Conservation (phyloP, 73 alveolate species). For the Durusdinium trenchii region DNA sequence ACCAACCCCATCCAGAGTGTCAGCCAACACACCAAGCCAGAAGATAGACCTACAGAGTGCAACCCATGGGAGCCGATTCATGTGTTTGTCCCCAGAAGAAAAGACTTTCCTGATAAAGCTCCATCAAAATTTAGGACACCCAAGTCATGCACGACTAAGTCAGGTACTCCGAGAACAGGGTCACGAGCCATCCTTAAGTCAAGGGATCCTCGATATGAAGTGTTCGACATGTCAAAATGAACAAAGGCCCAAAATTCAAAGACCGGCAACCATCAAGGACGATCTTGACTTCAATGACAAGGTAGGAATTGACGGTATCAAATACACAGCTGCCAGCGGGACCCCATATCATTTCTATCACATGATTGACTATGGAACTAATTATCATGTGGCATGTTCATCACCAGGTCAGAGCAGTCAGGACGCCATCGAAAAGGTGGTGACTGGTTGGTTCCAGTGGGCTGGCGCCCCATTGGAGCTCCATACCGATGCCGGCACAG, state of each 20-base stretch:
- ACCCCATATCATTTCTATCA: neutral
- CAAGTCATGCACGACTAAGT: neutral
- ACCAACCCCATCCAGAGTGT: neutral
- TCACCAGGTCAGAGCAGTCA: neutral
- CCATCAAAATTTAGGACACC: neutral
- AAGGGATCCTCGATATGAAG: neutral
- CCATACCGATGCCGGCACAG: neutral
- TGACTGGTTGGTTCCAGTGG: neutral
- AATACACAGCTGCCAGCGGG: neutral
- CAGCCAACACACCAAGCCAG: neutral
- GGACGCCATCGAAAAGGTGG: neutral
- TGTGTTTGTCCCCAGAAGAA: neutral
- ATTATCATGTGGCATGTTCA: neutral
- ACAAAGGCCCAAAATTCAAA: neutral
- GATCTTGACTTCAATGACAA: neutral
- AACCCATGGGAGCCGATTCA: neutral
- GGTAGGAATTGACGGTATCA: neutral
- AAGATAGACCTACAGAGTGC: neutral
- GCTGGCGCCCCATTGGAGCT: slow-evolving; percentile 8
- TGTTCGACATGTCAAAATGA: neutral
- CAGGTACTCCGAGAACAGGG: neutral
- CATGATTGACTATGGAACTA: neutral
- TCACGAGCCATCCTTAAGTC: neutral
- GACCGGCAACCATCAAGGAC: neutral
- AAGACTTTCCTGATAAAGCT: neutral